Evolutionary conservation across 225 moss, liverwort and hornwort species (phyloP), one percentile per base, ranked within the genome.

Genomic region (Asterella californica): DNA sequence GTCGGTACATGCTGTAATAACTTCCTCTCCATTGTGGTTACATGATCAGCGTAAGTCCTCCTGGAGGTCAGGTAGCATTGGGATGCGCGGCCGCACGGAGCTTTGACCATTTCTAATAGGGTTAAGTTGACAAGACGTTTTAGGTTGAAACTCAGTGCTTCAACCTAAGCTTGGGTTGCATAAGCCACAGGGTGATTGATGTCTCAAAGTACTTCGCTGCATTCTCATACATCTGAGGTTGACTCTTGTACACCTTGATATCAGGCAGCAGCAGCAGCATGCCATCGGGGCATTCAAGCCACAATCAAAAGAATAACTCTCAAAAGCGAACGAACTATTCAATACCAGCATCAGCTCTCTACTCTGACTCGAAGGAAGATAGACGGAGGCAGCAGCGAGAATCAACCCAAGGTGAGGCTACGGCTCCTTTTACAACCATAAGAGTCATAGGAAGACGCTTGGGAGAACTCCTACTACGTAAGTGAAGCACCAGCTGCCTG

Each of bases 341-440:
- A 32, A 99, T 90, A 75, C 93, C 99, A 80, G 92, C 99, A 67
- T 99, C 99, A 79, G 95, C 95, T 69, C 87, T 99, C 78, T 99
- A 93, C 75, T 90, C 90, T 68, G 92, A 92, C 29, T 90, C 91
- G 37, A 85, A 83, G 50, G 93, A 88, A 69, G 82, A 87, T 53
- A 90, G 89, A 76, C 87, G 90, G 88, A 70, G 84, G 87, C 81
- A 76, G 80, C 84, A 83, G 18, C 89, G 86, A 76, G 94, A 91
- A 71, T 85, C 86, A 32, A 63, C 70, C 69, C 91, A 88, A 90
- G 96, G 96, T 96, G 84, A 57, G 37, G 50, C 7, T 50, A 52
- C 57, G 1, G 42, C 42, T 42, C 42, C 7, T 42, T 7, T 42
- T 42, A 42, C 42, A 3, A 42, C 42, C 42, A 42, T 42, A 7